Evolutionary conservation across 768 basidiomycete species (phyloP), one percentile per base, ranked within the genome.

Genomic region (Hericium alpestre): DNA sequence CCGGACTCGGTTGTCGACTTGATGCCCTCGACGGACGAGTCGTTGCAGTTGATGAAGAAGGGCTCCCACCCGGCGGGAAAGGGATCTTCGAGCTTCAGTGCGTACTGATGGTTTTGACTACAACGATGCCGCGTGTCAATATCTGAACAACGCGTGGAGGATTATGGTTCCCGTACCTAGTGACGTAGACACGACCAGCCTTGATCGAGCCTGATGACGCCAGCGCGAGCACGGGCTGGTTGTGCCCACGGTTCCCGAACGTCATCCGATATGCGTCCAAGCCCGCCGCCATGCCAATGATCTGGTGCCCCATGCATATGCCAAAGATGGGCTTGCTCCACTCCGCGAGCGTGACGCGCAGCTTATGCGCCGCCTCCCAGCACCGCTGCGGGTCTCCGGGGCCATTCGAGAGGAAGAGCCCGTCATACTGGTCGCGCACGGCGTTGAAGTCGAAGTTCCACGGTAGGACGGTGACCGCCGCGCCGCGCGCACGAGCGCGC

Each of bases 31-130:
- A 98, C 93, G 1, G 93, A 96, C 15, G 95, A 97, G 73, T 98
- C 95, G 66, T 97, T 98, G 74, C 93, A 96, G 73, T 97, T 99
- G 76, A 98, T 95, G 78, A 99, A 99, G 81, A 95, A 98, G 0
- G 95, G 95, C 64, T 95, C 93, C 93, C 93, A 99, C 16, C 93
- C 96, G 57, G 79, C 75, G 25, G 96, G 96, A 89, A 97, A 96
- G 3, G 93, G 89, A 66, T 98, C 95, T 59, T 87, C 85, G 54
- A 98, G 74, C 67, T 84, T 87, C 57, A 98, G 76, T n/a, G 96
- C 96, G 70, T 98, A 99, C 65, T 98, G 96, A 69, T 96, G 93
- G 72, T 99, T 97, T 86, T 93, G 90, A 63, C 90, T 90, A 54
- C 18, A 38, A 12, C 23, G 18, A 12, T 27, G 22, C 23, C 10